Percentiles rank a stretch among this genome's conserved stretches.
phyloP scores from a whole-genome alignment of 2,329 filamentous ascomycete species.

The Metarhizium guizhouense region DNA sequence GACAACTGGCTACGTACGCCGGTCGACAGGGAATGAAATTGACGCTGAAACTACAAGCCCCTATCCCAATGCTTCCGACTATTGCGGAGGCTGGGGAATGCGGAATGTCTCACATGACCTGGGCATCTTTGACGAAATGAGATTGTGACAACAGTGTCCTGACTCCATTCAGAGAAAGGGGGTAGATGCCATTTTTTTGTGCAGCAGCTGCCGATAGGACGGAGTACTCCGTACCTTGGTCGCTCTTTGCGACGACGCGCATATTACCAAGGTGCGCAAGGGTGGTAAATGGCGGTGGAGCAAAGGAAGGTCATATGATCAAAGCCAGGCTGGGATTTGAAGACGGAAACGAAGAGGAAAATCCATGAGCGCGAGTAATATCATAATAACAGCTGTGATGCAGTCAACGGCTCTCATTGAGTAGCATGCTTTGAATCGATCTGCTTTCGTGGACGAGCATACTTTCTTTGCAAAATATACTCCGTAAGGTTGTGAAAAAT shows the following conservation, averaged over 20 bases:
- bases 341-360: neutral
- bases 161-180: neutral
- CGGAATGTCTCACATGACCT: neutral
- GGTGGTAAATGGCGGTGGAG: slow-evolving; percentile 1
- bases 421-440: too few species aligned
- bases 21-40: neutral
- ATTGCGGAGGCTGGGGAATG: neutral
- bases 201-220: too few species aligned
- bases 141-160: neutral
- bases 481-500: too few species aligned
- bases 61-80: neutral
- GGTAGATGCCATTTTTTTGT: neutral
- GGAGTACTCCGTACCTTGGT: neutral
- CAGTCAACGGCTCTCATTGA: too few species aligned
- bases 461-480: too few species aligned
- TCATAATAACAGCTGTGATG: neutral
- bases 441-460: too few species aligned
- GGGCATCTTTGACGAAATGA: neutral
- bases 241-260: neutral
- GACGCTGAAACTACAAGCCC: neutral
- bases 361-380: too few species aligned
- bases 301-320: neutral
- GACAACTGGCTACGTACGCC: neutral
- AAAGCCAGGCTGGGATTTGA: neutral
- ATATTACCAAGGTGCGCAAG: neutral